Evolutionary conservation across 1,139 yeast species (phyloP).

Genomic region (Nematodospora anomalae): DNA sequence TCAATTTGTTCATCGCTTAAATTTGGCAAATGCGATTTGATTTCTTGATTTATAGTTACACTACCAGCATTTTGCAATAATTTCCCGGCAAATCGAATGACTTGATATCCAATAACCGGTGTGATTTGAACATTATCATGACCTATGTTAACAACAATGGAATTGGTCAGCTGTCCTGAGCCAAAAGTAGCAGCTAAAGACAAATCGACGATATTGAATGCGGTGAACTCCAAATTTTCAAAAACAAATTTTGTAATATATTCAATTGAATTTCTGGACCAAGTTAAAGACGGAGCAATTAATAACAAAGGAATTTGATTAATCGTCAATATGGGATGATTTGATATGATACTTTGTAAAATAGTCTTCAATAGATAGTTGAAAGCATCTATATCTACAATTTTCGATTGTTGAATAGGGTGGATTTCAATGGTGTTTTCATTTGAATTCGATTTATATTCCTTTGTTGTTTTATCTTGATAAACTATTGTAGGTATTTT

Average conservation of each 20-base stretch:
- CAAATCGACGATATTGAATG: conserved; percentile 67
- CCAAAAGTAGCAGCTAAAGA: conserved; percentile 77
- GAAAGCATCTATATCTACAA: conserved; percentile 69
- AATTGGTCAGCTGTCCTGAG: conserved; percentile 54
- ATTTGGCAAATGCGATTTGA: conserved; percentile 58
- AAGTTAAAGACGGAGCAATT: conserved; percentile 61
- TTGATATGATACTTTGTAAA: conserved; percentile 54
- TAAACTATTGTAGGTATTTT: conserved; percentile 78
- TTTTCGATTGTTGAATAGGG: conserved; percentile 66
- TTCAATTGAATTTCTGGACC: conserved; percentile 73
- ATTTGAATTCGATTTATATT: conserved; percentile 35
- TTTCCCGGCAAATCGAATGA: conserved; percentile 54
- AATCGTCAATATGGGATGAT: conserved; percentile 51
- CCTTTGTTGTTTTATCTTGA: conserved; percentile 44
- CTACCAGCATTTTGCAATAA: conserved; percentile 61
- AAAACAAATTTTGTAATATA: conserved; percentile 70
- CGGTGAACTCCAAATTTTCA: conserved; percentile 72
- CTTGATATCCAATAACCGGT: conserved; percentile 73
- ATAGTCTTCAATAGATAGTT: conserved; percentile 63
- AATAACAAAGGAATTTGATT: conserved; percentile 51
- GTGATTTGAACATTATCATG: conserved; percentile 70
- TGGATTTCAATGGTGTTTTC: conserved; percentile 41
- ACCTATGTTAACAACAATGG: conserved; percentile 83
- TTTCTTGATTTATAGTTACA: conserved; percentile 51
- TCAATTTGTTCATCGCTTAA: conserved; percentile 63